Evolutionary conservation across 805 yeast genomes (phyloP).

Genomic region (Hanseniaspora valbyensis): DNA sequence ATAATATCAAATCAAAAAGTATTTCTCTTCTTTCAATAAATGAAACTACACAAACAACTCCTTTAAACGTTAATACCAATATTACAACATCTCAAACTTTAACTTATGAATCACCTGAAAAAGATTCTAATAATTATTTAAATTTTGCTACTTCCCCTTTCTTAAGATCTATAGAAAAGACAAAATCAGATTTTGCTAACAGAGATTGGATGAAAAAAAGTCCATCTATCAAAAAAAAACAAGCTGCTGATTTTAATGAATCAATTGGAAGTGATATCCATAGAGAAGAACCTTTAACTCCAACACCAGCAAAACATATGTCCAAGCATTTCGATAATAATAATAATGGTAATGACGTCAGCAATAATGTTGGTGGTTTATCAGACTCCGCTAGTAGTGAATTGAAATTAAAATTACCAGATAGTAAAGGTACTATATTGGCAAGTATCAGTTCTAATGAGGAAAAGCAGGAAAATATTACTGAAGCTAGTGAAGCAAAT

Average conservation of each 20-base stretch:
- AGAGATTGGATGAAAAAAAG: constrained; percentile 8
- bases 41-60: background rate
- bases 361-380: too few relatives aligned
- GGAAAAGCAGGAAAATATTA: background rate
- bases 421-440: background rate
- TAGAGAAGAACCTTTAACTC: background rate
- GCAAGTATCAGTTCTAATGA: background rate
- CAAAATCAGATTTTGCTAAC: constrained; percentile 4
- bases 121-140: background rate
- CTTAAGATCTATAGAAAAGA: constrained; percentile 15
- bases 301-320: constrained; percentile 1
- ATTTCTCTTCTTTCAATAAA: background rate
- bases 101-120: background rate
- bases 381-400: background rate
- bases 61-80: background rate
- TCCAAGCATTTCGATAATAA: background rate
- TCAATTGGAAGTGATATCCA: background rate
- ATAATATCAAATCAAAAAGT: background rate
- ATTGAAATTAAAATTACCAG: background rate
- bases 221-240: background rate
- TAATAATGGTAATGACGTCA: background rate
- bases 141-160: constrained; percentile 11
- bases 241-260: background rate
- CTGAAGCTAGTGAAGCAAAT: background rate
- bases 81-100: background rate